Conservation (phyloP, 2,329 filamentous ascomycete genomes). For the Neocucurbitaria cava region DNA sequence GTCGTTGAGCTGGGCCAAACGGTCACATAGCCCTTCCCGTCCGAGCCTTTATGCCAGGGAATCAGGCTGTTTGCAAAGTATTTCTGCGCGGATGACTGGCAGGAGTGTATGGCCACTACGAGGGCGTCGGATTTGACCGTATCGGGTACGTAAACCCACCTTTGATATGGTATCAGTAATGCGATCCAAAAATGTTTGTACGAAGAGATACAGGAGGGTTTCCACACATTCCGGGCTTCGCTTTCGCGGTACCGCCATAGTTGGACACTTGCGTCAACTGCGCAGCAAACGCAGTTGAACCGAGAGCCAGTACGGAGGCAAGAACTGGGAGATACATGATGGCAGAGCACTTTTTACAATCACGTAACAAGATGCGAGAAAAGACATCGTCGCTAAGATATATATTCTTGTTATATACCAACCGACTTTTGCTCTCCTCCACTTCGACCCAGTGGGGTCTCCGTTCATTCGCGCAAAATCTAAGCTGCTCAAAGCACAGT, state of each 20-base stretch:
- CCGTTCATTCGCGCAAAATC: not conserved
- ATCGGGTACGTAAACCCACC: constrained; percentile 42
- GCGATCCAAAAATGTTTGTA: not conserved
- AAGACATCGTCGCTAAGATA: too few species aligned
- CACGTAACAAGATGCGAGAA: not conserved
- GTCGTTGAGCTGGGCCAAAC: constrained; percentile 41
- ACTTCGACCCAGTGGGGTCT: constrained; percentile 7
- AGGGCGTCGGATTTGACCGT: constrained; percentile 33
- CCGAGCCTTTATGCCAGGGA: constrained; percentile 40
- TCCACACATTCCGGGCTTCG: constrained; percentile 38
- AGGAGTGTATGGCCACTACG: constrained; percentile 41
- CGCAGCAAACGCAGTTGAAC: constrained; percentile 23
- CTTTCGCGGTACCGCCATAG: constrained; percentile 33
- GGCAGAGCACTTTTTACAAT: not conserved
- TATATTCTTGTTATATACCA: not conserved
- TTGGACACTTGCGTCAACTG: constrained; percentile 35
- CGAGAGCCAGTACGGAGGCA: constrained; percentile 15
- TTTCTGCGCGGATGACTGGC: constrained; percentile 37
- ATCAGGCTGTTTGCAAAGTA: constrained; percentile 40
- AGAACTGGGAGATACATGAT: constrained; percentile 26
- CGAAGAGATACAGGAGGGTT: not conserved
- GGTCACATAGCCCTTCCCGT: constrained; percentile 39
- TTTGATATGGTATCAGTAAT: constrained; percentile 9
- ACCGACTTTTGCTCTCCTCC: not conserved
- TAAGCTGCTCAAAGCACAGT: not conserved